Percentiles rank a stretch among this genome's conserved stretches.
phyloP scores from a whole-genome alignment of 2,329 filamentous ascomycete species.

The Didymella pinodella region DNA sequence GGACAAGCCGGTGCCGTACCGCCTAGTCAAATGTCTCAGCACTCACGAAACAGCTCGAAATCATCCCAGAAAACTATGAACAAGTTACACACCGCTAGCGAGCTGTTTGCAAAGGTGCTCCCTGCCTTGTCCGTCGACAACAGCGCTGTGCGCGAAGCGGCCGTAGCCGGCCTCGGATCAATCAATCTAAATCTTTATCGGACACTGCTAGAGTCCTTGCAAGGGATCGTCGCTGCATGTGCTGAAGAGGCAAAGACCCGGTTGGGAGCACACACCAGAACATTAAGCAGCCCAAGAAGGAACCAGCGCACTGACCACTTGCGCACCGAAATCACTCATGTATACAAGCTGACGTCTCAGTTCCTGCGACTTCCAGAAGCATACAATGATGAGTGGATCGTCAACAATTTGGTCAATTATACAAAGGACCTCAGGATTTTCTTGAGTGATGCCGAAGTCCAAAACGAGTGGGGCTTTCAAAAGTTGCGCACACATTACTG shows the following conservation, averaged over 20 bases:
- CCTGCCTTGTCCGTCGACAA: conserved; percentile 84
- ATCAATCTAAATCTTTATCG: conserved; percentile 95
- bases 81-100: conserved; percentile 86
- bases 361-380: conserved; percentile 82
- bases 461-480: conserved; percentile 94
- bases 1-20: conserved; percentile 66
- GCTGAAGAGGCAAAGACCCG: conserved; percentile 87
- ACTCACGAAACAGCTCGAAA: conserved; percentile 82
- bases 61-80: conserved; percentile 71
- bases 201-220: conserved; percentile 86
- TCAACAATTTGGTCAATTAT: conserved; percentile 87
- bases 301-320: conserved; percentile 86
- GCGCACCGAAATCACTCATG: conserved; percentile 92
- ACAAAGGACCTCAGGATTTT: conserved; percentile 93
- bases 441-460: conserved; percentile 91
- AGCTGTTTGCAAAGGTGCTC: conserved; percentile 89
- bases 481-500: conserved; percentile 93
- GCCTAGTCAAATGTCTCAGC: conserved; percentile 68
- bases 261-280: conserved; percentile 78
- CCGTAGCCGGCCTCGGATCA: conserved; percentile 89
- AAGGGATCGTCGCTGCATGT: conserved; percentile 83
- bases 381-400: conserved; percentile 86
- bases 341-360: conserved; percentile 92
- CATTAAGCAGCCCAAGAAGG: conserved; percentile 76
- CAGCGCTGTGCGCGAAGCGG: conserved; percentile 83